Conservation (phyloP, 805 yeast species). For the Cyberlindnera mycetangii region DNA sequence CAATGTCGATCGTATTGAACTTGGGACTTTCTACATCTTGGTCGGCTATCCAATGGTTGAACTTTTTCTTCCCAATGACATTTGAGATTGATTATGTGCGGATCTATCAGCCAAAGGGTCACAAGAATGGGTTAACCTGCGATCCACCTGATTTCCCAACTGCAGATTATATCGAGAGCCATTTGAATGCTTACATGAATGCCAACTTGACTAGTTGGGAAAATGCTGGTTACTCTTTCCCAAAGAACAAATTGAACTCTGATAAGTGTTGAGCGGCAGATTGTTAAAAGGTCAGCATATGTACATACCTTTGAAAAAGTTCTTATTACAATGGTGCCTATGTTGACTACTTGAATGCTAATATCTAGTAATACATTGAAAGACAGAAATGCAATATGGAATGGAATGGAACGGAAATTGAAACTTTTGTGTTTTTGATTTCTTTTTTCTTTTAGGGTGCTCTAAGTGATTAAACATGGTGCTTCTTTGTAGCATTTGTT, state of each 20-base stretch:
- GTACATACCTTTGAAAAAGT: not conserved
- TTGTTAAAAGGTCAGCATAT: not conserved
- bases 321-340: not conserved
- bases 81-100: slow-evolving; percentile 46
- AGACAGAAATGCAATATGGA: no score
- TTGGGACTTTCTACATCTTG: slow-evolving; percentile 48
- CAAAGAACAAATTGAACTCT: slow-evolving; percentile 35
- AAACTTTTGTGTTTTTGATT: no score
- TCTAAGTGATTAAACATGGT: slow-evolving; percentile 6
- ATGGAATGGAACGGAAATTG: no score
- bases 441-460: no score
- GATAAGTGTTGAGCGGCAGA: not conserved
- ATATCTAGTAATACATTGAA: no score
- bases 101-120: slow-evolving; percentile 45
- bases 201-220: slow-evolving; percentile 43
- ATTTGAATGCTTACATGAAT: slow-evolving; percentile 40
- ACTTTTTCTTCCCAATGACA: slow-evolving; percentile 40
- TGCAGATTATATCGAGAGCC: slow-evolving; percentile 40
- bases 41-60: slow-evolving; percentile 50
- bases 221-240: slow-evolving; percentile 41
- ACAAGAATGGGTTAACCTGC: slow-evolving; percentile 37
- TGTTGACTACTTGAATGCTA: no score
- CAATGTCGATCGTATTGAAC: slow-evolving; percentile 47
- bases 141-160: slow-evolving; percentile 49
- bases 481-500: not conserved